Conservation (phyloP, 75 land plant genomes). For the Cryptomeria japonica region DNA sequence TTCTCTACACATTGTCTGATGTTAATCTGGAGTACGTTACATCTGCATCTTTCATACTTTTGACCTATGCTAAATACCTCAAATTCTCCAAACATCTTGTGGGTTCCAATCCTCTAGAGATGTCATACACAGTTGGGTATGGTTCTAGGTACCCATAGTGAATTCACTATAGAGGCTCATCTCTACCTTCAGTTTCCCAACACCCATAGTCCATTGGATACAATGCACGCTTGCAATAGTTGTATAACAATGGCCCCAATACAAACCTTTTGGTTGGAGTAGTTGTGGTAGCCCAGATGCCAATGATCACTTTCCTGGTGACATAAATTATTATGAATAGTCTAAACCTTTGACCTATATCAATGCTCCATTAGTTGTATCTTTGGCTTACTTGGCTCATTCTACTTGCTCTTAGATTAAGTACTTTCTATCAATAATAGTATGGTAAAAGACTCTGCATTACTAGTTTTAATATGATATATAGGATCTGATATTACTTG, state of each 20-base stretch:
- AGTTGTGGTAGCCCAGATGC: slow-evolving; percentile 81
- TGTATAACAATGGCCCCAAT: slow-evolving; percentile 53
- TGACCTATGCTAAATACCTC: too few relatives aligned
- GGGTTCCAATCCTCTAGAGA: too few relatives aligned
- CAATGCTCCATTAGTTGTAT: slow-evolving; percentile 87
- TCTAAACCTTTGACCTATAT: slow-evolving; percentile 86
- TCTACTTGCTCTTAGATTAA: slow-evolving; percentile 26
- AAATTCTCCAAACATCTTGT: too few relatives aligned
- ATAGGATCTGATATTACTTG: too few relatives aligned
- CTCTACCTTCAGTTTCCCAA: slow-evolving; percentile 45
- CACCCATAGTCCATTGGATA: slow-evolving; percentile 66
- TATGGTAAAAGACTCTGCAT: too few relatives aligned
- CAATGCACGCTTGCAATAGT: slow-evolving; percentile 49
- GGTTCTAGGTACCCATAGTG: too few relatives aligned
- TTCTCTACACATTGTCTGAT: too few relatives aligned
- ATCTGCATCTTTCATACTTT: too few relatives aligned
- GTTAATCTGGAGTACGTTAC: too few relatives aligned
- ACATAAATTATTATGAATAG: slow-evolving; percentile 57
- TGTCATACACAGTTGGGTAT: too few relatives aligned
- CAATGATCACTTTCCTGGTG: slow-evolving; percentile 60
- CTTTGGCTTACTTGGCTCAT: slow-evolving; percentile 73
- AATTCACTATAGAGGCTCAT: too few relatives aligned
- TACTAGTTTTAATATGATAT: too few relatives aligned
- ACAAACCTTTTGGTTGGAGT: slow-evolving; percentile 83
- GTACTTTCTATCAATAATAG: background rate